These are phyloP conservation scores for Stephania cephalantha DNA, from an alignment of 164 flowering plant genomes.

Conservation along the genomic window DNA sequence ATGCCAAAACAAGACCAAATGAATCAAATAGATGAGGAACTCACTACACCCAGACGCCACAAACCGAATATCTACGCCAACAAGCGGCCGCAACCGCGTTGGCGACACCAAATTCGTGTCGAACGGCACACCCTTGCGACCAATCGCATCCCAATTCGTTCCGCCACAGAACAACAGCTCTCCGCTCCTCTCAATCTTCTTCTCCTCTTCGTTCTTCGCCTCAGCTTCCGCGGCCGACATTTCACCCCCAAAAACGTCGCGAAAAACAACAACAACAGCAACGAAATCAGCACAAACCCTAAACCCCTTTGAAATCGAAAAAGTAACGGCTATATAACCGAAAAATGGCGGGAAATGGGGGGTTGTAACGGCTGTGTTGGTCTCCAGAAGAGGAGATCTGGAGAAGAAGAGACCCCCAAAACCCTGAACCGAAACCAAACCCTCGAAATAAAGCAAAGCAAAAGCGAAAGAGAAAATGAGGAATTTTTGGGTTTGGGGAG, in stretches of 20 bases:
- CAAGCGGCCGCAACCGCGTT: constrained; percentile 69
- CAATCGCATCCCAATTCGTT: constrained; percentile 70
- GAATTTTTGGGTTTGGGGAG: neutral
- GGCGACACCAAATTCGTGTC: constrained; percentile 72
- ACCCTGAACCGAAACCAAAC: neutral
- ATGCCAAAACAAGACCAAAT: constrained; percentile 4
- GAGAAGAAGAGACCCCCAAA: constrained; percentile 19
- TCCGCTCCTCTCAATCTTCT: constrained; percentile 44
- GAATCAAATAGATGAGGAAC: constrained; percentile 10
- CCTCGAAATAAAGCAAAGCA: constrained; percentile 13
- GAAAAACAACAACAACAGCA: neutral
- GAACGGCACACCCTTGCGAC: constrained; percentile 33
- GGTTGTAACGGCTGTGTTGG: neutral
- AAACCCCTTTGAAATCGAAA: constrained; percentile 17
- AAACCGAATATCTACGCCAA: constrained; percentile 67
- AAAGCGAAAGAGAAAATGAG: neutral
- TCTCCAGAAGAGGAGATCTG: constrained; percentile 1
- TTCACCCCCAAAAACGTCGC: constrained; percentile 5
- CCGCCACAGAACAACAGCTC: constrained; percentile 89
- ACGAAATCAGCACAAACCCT: neutral
- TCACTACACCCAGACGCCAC: constrained; percentile 86
- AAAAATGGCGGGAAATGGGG: constrained; percentile 11
- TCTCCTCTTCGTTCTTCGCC: constrained; percentile 33
- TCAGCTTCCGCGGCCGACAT: constrained; percentile 36
- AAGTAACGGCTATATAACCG: constrained; percentile 28